phyloP scores from a whole-genome alignment of 495 filamentous ascomycete genomes.

The Mytilinidion resinicola region DNA sequence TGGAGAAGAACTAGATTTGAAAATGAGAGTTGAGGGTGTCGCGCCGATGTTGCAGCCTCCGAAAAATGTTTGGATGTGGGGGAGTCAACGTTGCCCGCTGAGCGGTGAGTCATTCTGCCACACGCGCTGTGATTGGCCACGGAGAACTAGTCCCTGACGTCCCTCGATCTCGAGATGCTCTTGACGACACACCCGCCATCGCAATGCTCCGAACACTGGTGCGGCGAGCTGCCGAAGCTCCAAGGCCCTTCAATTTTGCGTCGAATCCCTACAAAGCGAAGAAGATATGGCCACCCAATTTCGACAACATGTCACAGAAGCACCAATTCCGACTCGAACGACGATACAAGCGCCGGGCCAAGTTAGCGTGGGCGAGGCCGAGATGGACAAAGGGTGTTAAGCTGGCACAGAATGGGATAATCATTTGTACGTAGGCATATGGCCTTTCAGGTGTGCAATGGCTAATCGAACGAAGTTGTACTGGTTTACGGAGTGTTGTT shows the following conservation, averaged over 20 bases:
- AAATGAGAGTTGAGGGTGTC: not conserved
- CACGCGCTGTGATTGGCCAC: not conserved
- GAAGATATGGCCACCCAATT: conserved; percentile 88
- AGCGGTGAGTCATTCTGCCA: not conserved
- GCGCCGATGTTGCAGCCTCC: not conserved
- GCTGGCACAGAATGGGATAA: conserved; percentile 60
- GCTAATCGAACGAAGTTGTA: conserved; percentile 46
- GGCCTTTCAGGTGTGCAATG: not conserved
- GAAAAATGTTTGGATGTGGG: not conserved
- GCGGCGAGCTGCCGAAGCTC: not conserved
- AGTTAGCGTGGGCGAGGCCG: conserved; percentile 68
- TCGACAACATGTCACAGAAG: conserved; percentile 67
- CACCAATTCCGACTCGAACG: conserved; percentile 82
- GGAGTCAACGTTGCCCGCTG: not conserved
- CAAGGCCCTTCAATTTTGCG: conserved; percentile 26
- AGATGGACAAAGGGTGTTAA: conserved; percentile 65
- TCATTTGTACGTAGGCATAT: conserved; percentile 44
- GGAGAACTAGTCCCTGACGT: not conserved
- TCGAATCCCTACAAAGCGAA: conserved; percentile 68
- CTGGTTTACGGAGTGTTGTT: conserved; percentile 68
- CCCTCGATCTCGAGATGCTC: not conserved
- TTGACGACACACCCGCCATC: not conserved
- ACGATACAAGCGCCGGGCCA: conserved; percentile 43
- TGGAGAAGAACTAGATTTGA: not conserved
- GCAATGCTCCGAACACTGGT: not conserved